Conservation (phyloP, 2,329 filamentous ascomycete genomes). For the Hortaea werneckii region DNA sequence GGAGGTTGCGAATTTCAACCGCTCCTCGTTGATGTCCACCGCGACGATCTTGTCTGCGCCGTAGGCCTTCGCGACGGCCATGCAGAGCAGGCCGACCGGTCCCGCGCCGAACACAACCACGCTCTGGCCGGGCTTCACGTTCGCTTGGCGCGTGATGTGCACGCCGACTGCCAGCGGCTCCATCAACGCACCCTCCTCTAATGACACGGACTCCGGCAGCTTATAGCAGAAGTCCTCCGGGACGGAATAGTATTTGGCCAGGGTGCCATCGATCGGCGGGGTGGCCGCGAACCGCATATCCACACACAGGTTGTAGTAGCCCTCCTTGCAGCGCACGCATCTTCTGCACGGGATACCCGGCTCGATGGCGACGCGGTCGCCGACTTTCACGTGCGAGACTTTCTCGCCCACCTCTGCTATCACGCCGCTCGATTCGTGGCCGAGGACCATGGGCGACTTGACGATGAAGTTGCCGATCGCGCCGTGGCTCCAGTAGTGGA, state of each 20-base stretch:
- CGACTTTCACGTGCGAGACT: constrained; percentile 49
- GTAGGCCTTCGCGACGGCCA: constrained; percentile 72
- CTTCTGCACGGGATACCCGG: constrained; percentile 62
- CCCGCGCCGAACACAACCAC: constrained; percentile 41
- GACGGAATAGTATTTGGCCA: constrained; percentile 74
- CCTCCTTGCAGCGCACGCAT: constrained; percentile 67
- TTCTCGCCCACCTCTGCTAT: constrained; percentile 50
- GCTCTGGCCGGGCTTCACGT: constrained; percentile 32
- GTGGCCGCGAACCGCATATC: constrained; percentile 88
- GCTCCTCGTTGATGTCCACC: constrained; percentile 73
- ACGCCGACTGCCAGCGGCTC: constrained; percentile 50
- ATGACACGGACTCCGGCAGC: constrained; percentile 63
- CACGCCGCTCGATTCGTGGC: constrained; percentile 62
- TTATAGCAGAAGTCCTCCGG: constrained; percentile 91
- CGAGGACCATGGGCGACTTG: constrained; percentile 45
- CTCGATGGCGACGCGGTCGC: constrained; percentile 70
- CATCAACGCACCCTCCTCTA: constrained; percentile 82
- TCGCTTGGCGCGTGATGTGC: constrained; percentile 38
- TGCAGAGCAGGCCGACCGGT: constrained; percentile 72
- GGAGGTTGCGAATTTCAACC: constrained; percentile 66
- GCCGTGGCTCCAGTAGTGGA: constrained; percentile 43
- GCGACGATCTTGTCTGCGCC: constrained; percentile 78
- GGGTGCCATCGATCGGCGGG: constrained; percentile 82
- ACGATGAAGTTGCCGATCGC: constrained; percentile 40
- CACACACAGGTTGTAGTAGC: constrained; percentile 81